Base-by-base conservation (phyloP, 2,329 filamentous ascomycete species). In the Ceratocystis alfenasii region DNA sequence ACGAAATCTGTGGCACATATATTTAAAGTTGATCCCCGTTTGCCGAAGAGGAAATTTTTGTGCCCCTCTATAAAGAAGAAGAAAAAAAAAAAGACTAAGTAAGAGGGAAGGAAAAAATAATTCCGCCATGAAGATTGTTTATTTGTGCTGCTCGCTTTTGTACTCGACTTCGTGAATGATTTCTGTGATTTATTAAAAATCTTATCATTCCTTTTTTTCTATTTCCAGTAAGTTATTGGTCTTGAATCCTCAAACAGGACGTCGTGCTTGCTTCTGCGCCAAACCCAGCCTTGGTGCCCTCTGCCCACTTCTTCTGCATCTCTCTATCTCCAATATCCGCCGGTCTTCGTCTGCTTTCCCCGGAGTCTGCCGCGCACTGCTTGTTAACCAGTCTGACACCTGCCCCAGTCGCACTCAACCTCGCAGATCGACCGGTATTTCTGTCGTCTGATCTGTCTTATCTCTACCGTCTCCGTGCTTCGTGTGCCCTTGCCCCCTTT, bases 291-390 rank as follows among this genome's bases (percentile, higher is more conserved):
- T 25, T 53, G 15, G 48, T 53, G 8, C 20, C 17, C n/a, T 59
- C n/a, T 36, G 60, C 36, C 36, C 8, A 41, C 20, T n/a, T 46
- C 59, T 25, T 45, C 5, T 36, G n/a, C 33, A 33, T 17, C 57
- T 60, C n/a, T 3, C 7, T 30, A 12, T 33, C 22, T 55, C 55
- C 17, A 33, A 33, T 33, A 33, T 33, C 55, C 55, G 55, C 28
- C 55, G 55, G 55, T 59, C 55, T 59, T 59, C 55, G 55, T 36
- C 55, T 36, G 25, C 55, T 15, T 59, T 59, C 55, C 55, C 55
- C 55, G 55, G 25, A 28, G 8, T 36, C 55, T 59, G 55, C 28
- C 55, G 55, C 55, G 55, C 55, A 59, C 55, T 59, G 55, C 55
- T 33, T 59, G 55, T n/a, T 33, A 30, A 59, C 55, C 25, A 59